phyloP scores from a whole-genome alignment of 2,329 filamentous ascomycete genomes.

The Tolypocladium nubicola region DNA sequence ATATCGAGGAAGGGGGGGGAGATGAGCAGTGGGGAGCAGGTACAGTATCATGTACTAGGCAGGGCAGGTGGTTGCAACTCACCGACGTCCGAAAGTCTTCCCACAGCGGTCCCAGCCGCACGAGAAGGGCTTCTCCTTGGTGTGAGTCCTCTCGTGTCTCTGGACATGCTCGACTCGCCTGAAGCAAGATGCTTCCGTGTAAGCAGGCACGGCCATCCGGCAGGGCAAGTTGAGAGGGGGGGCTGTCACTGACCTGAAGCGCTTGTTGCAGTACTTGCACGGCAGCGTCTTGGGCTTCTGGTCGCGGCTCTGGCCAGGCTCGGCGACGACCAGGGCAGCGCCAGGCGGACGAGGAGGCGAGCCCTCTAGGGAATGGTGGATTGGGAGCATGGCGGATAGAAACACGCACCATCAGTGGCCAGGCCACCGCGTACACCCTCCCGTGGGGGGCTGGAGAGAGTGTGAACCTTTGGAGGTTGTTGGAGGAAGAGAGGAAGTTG shows the following conservation, averaged over 20 bases:
- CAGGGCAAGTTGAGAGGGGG: constrained; percentile 3
- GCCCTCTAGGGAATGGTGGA: constrained; percentile 42
- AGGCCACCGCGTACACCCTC: constrained; percentile 1
- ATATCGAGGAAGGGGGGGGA: background rate
- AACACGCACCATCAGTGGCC: constrained; percentile 2
- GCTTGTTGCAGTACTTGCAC: constrained; percentile 53
- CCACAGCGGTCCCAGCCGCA: constrained; percentile 50
- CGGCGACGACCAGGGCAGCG: constrained; percentile 23
- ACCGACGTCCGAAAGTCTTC: constrained; percentile 53
- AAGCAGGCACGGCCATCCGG: constrained; percentile 6
- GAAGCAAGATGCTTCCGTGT: constrained; percentile 8
- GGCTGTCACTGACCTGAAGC: constrained; percentile 41
- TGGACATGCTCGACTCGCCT: constrained; percentile 56
- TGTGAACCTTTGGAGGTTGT: background rate
- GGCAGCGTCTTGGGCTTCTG: constrained; percentile 52
- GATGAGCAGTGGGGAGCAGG: background rate
- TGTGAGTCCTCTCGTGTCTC: constrained; percentile 53
- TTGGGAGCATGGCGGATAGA: constrained; percentile 36
- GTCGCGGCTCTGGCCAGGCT: constrained; percentile 40
- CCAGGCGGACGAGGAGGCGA: constrained; percentile 20
- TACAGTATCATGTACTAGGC: background rate
- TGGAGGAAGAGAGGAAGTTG: constrained; percentile 1
- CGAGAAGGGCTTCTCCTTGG: constrained; percentile 54
- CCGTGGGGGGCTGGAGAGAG: background rate
- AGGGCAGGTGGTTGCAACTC: constrained; percentile 19